phyloP scores from a whole-genome alignment of 2,329 filamentous ascomycete species.

The Diplodia scrobiculata region DNA sequence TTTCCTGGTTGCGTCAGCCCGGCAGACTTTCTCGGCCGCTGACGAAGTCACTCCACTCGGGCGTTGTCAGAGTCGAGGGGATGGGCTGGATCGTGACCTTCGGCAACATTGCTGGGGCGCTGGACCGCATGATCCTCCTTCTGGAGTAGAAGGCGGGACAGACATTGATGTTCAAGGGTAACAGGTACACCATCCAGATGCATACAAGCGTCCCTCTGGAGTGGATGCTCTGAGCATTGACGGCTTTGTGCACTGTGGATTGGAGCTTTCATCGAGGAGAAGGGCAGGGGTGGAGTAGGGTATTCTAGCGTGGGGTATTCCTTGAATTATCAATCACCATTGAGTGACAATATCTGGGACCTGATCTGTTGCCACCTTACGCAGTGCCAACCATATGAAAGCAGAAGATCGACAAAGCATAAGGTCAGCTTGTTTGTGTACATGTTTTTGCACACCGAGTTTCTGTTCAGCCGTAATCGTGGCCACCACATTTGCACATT shows the following conservation, averaged over 20 bases:
- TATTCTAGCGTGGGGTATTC: background rate
- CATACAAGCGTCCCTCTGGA: constrained; percentile 1
- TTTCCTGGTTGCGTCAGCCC: constrained; percentile 8
- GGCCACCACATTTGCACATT: background rate
- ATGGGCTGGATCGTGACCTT: constrained; percentile 6
- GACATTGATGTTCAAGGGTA: background rate
- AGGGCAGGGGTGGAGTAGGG: too few relatives aligned
- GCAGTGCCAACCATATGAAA: background rate
- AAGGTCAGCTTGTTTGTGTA: background rate
- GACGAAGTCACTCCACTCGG: background rate
- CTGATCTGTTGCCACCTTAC: background rate
- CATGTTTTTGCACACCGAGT: background rate
- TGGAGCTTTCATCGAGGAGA: too few relatives aligned
- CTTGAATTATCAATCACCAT: background rate
- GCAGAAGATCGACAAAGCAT: background rate
- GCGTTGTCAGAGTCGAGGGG: background rate
- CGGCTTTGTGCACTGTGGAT: background rate
- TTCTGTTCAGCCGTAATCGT: background rate
- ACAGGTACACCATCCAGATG: background rate
- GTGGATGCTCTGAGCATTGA: background rate
- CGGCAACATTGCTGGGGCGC: background rate
- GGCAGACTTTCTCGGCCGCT: background rate
- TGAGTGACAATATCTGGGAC: background rate
- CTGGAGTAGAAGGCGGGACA: constrained; percentile 13
- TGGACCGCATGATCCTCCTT: constrained; percentile 7